Evolutionary conservation across 495 filamentous ascomycete genomes (phyloP).

Genomic region (Aspergillus egyptiacus): DNA sequence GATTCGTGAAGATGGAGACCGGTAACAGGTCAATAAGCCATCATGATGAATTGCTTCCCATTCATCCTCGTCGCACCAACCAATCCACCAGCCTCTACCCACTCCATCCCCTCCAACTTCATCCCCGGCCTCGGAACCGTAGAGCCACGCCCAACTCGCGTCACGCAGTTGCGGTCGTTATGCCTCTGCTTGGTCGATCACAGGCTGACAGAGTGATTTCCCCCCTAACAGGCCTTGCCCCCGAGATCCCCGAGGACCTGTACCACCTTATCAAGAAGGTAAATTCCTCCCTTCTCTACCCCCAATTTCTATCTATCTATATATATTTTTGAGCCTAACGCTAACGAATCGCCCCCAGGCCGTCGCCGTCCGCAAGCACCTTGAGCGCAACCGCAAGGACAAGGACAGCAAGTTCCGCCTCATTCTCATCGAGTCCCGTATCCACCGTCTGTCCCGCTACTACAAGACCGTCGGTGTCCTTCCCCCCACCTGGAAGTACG

Average conservation of each 20-base stretch:
- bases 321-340: background rate
- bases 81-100: background rate
- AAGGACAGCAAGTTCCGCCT: constrained; percentile 99
- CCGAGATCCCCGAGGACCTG: constrained; percentile 95
- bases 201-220: constrained; percentile 92
- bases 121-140: background rate
- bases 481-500: constrained; percentile 97
- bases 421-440: constrained; percentile 99
- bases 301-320: background rate
- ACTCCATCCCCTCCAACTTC: background rate
- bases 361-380: constrained; percentile 99
- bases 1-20: constrained; percentile 6
- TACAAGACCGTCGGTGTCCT: constrained; percentile 99
- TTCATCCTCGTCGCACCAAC: background rate
- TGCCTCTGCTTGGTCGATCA: constrained; percentile 91
- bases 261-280: constrained; percentile 99
- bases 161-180: constrained; percentile 19
- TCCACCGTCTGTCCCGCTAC: constrained; percentile 94
- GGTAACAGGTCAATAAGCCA: constrained; percentile 4
- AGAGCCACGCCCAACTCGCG: background rate
- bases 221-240: constrained; percentile 77
- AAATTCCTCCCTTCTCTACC: constrained; percentile 16
- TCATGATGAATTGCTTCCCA: background rate
- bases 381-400: constrained; percentile 99
- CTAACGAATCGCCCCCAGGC: constrained; percentile 49